phyloP scores from a whole-genome alignment of 2,329 filamentous ascomycete species.

The Remersonia thermophila region DNA sequence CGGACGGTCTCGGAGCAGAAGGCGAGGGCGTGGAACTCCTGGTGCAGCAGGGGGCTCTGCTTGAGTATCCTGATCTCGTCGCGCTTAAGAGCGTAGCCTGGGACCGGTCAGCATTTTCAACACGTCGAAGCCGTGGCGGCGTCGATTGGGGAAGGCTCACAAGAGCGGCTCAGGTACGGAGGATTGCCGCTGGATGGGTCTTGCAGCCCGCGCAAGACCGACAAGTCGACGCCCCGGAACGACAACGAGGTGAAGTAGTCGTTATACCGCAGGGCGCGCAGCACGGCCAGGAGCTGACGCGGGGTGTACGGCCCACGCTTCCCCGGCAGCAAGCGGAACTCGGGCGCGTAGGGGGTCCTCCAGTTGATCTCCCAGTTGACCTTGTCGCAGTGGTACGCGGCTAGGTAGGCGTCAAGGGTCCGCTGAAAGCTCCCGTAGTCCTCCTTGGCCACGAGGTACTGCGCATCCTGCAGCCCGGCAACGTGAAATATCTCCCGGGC shows the following conservation, averaged over 20 bases:
- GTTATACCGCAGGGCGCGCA: slow-evolving; percentile 45
- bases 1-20: slow-evolving; percentile 44
- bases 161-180: slow-evolving; percentile 40
- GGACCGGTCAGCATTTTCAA: no score
- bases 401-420: slow-evolving; percentile 42
- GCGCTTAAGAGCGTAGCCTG: slow-evolving; percentile 34
- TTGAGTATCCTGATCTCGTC: slow-evolving; percentile 36
- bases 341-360: slow-evolving; percentile 35
- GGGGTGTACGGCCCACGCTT: slow-evolving; percentile 30
- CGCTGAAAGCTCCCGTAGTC: slow-evolving; percentile 40
- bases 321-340: slow-evolving; percentile 39
- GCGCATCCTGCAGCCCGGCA: slow-evolving; percentile 37
- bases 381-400: slow-evolving; percentile 36
- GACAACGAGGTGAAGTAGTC: slow-evolving; percentile 48
- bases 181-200: slow-evolving; percentile 34
- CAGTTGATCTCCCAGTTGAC: slow-evolving; percentile 42
- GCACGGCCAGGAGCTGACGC: slow-evolving; percentile 42
- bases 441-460: slow-evolving; percentile 42
- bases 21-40: slow-evolving; percentile 43
- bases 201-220: slow-evolving; percentile 26
- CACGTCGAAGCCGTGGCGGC: no score
- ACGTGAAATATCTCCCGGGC: slow-evolving; percentile 40
- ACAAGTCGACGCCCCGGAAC: slow-evolving; percentile 40
- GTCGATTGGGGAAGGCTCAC: slow-evolving; percentile 25
- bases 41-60: slow-evolving; percentile 38